Conservation (phyloP, 1,284 basidiomycete genomes). For the Crucibulum parvulum region DNA sequence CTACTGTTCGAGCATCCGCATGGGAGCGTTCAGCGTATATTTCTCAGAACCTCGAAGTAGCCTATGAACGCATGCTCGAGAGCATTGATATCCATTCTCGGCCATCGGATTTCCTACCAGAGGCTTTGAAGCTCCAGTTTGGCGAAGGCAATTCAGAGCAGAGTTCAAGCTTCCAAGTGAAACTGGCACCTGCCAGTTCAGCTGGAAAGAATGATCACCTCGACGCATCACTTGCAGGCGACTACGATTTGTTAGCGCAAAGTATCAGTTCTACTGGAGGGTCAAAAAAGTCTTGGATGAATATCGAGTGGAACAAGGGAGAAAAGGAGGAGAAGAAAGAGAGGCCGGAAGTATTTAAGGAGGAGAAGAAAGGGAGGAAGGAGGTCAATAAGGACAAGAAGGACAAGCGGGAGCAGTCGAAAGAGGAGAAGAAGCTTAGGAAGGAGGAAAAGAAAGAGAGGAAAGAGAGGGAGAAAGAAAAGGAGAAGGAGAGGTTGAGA, state of each 20-base stretch:
- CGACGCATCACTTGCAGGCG: too few species aligned
- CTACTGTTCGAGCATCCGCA: conserved; percentile 14
- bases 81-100: conserved; percentile 52
- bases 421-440: conserved; percentile 9
- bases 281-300: conserved; percentile 33
- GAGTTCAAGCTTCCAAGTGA: conserved; percentile 54
- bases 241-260: not conserved
- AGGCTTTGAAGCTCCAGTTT: conserved; percentile 54
- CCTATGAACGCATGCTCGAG: conserved; percentile 61
- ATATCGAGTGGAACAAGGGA: conserved; percentile 43
- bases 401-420: too few species aligned
- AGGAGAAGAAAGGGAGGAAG: conserved; percentile 2
- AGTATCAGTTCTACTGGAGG: conserved; percentile 28
- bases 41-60: conserved; percentile 51
- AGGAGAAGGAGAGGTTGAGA: not conserved
- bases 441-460: conserved; percentile 11
- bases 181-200: conserved; percentile 54
- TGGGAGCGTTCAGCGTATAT: conserved; percentile 43
- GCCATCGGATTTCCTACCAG: conserved; percentile 51
- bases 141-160: conserved; percentile 44
- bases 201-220: conserved; percentile 1
- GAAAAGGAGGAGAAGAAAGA: conserved; percentile 27
- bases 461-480: conserved; percentile 1
- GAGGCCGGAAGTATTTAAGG: not conserved
- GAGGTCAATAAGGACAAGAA: too few species aligned